Base-by-base conservation (phyloP, 148 eudicot species). In the Camellia japonica region DNA sequence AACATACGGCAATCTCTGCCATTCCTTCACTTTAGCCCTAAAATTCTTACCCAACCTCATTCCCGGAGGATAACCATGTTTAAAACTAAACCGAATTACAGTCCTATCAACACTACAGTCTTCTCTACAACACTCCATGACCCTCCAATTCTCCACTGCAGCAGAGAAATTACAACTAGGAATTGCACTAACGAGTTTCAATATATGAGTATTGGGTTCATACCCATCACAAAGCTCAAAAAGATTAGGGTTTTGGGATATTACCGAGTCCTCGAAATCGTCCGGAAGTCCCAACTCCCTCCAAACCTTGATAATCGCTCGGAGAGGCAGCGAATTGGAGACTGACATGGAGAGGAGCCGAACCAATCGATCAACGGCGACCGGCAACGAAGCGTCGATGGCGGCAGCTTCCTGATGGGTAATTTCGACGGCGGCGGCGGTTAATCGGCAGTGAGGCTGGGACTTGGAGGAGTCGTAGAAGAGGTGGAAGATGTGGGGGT, bases 261-360 rank as follows among this genome's bases (percentile, higher is more conserved):
- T 89, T 69, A 96, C 93, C 42, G 94, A 91, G 76, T 92, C 97
- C 91, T 92, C 99, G 73, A 94, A 94, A 73, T 96, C 88, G 76
- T 96, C 98, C 46, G 98, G 98, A 1, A 96, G 89, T 41, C 97
- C 97, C 55, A 96, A 74, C 78, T 94, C 99, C 80, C 91, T 91
- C 93, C 95, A 94, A 7, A 96, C 97, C 73, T 96, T 93, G 73
- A 89, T 90, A 67, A 95, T 66, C 1, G 98, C 98, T 49, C 98
- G 84, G 65, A 95, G 87, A 0, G 97, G 98, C 75, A 95, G 49
- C 6, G 86, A 84, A 73, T 84, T 90, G 1, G 92, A 80, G 6
- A 68, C 3, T 0, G 97, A 88, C 94, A 93, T 90, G 2, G 97
- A 89, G 16, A 95, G 86, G 58, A 95, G 54, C 72, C 94, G 84